phyloP scores from a whole-genome alignment of 148 eudicot species.

The Chenopodium berlandieri region DNA sequence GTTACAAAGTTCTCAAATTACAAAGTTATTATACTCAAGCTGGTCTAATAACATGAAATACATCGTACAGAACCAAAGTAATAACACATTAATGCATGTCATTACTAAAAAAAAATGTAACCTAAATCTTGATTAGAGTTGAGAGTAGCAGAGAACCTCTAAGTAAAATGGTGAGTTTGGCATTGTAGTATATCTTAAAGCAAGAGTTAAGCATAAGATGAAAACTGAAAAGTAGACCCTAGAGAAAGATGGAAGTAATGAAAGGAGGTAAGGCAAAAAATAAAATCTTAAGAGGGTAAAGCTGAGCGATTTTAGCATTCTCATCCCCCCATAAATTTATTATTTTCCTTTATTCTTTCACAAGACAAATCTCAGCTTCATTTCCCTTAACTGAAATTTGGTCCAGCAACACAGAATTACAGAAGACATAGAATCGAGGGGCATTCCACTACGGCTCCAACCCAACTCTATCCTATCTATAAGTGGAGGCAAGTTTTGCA shows the following conservation, averaged over 20 bases:
- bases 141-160: neutral
- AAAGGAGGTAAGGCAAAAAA: neutral
- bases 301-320: neutral
- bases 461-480: neutral
- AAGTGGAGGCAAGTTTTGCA: neutral
- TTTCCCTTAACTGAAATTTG: neutral
- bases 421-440: neutral
- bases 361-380: neutral
- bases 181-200: neutral
- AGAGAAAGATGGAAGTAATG: neutral
- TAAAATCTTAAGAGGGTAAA: neutral
- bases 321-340: neutral
- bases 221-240: neutral
- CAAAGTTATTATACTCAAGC: neutral
- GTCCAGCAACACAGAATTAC: neutral
- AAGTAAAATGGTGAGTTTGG: neutral
- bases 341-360: neutral
- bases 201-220: neutral
- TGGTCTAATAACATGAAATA: neutral
- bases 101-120: neutral
- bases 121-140: neutral
- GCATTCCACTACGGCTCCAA: neutral
- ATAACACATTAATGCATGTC: neutral
- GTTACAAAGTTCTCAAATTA: neutral
- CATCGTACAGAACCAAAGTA: neutral